These are phyloP conservation scores for Tirmania nivea DNA, from an alignment of 495 filamentous ascomycete genomes.

Conservation along the genomic window DNA sequence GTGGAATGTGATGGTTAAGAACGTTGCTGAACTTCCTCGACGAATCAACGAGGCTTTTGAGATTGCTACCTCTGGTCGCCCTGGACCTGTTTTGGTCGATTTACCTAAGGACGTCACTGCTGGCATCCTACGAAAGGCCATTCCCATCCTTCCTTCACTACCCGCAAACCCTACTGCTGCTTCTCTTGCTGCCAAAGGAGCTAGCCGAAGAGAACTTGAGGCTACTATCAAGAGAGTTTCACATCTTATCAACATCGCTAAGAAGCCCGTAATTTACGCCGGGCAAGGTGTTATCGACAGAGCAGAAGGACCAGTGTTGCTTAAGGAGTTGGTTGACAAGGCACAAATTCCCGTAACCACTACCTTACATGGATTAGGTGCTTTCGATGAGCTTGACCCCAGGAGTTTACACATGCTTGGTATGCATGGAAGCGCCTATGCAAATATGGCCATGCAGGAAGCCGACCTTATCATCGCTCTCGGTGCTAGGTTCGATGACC, in stretches of 20 bases:
- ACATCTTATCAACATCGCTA: constrained; percentile 45
- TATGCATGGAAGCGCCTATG: constrained; percentile 62
- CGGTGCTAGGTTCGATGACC: constrained; percentile 57
- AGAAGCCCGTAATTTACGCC: constrained; percentile 58
- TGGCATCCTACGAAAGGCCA: constrained; percentile 40
- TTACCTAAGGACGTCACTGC: constrained; percentile 62
- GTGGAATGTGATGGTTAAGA: constrained; percentile 74
- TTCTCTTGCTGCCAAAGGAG: constrained; percentile 38
- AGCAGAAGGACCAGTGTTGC: constrained; percentile 41
- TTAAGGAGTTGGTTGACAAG: constrained; percentile 49
- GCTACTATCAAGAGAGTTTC: constrained; percentile 41
- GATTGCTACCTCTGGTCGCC: constrained; percentile 53
- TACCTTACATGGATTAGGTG: constrained; percentile 54
- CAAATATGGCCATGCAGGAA: constrained; percentile 61
- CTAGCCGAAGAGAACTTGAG: constrained; percentile 35
- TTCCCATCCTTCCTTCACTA: constrained; percentile 40
- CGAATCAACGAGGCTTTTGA: constrained; percentile 72
- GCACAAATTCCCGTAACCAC: constrained; percentile 57
- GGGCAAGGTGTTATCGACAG: constrained; percentile 46
- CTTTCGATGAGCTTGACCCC: constrained; percentile 54
- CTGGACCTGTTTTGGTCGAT: constrained; percentile 61
- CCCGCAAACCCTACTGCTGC: constrained; percentile 49
- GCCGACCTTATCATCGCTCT: constrained; percentile 59
- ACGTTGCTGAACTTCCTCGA: constrained; percentile 51
- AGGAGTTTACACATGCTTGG: constrained; percentile 66